Conservation (phyloP, 371 early-diverging fungal species). For the Haplosporangium sp. region DNA sequence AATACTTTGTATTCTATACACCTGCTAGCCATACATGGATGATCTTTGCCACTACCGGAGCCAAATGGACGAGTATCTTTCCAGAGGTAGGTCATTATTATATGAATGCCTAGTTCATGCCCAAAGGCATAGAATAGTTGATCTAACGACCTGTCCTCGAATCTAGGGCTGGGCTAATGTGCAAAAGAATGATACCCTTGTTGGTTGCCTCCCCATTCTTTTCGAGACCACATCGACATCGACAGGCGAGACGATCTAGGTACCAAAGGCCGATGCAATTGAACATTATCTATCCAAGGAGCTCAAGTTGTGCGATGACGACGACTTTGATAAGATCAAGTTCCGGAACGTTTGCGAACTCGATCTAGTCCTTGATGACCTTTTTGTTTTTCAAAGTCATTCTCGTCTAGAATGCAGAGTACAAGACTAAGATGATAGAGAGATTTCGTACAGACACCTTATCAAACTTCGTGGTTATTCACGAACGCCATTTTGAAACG, state of each 20-base stretch:
- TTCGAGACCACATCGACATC: conserved; percentile 33
- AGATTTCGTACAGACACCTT: conserved; percentile 24
- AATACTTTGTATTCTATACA: conserved; percentile 36
- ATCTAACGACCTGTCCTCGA: neutral
- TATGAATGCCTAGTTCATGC: no score
- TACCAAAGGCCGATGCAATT: conserved; percentile 43
- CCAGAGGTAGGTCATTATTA: conserved; percentile 15
- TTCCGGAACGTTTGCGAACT: conserved; percentile 25
- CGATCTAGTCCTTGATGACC: conserved; percentile 7
- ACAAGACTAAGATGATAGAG: conserved; percentile 27
- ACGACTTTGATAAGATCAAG: conserved; percentile 39
- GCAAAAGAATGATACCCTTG: conserved; percentile 24
- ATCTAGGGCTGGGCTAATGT: conserved; percentile 35
- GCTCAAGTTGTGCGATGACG: conserved; percentile 17
- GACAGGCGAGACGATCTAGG: conserved; percentile 13
- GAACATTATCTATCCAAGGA: conserved; percentile 36
- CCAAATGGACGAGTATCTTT: conserved; percentile 31
- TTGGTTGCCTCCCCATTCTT: conserved; percentile 36
- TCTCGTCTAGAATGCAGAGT: conserved; percentile 15
- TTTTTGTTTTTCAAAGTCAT: conserved; percentile 19
- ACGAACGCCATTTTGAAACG: conserved; percentile 31
- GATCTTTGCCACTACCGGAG: conserved; percentile 39
- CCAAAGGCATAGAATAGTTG: no score
- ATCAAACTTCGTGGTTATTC: conserved; percentile 13
- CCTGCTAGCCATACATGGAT: conserved; percentile 7